Conservation (phyloP, 1,284 basidiomycete genomes). For the Ustilago trichophora region DNA sequence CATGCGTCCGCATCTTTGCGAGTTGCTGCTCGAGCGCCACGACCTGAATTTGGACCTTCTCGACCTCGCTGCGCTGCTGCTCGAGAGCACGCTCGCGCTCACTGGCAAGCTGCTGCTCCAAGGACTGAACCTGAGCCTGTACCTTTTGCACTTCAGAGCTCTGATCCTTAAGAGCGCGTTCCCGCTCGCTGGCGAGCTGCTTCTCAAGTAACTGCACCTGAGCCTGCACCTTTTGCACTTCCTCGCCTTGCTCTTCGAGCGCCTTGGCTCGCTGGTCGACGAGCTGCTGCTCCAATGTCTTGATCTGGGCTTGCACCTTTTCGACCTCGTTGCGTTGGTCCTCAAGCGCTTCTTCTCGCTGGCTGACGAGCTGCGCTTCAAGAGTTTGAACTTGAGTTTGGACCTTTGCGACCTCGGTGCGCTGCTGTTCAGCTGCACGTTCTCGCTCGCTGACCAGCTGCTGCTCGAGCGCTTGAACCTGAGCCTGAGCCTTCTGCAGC, state of each 20-base stretch:
- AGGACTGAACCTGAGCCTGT: conserved; percentile 9
- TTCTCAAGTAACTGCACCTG: conserved; percentile 6
- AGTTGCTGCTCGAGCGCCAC: conserved; percentile 8
- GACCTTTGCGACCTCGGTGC: too few species aligned
- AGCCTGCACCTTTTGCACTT: conserved; percentile 12
- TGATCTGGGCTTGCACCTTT: conserved; percentile 16
- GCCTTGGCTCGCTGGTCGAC: conserved; percentile 11
- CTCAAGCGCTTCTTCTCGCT: too few species aligned
- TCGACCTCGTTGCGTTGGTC: conserved; percentile 15
- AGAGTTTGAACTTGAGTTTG: too few species aligned
- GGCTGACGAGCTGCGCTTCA: too few species aligned
- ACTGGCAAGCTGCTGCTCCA: conserved; percentile 11
- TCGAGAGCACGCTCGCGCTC: conserved; percentile 6
- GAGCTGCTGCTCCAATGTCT: conserved; percentile 21
- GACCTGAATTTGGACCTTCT: conserved; percentile 7
- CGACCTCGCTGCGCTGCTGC: conserved; percentile 3
- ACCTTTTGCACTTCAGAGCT: conserved; percentile 12
- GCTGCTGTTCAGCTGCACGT: conserved; percentile 10
- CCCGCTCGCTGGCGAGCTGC: conserved; percentile 15
- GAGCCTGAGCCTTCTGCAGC: conserved; percentile 10
- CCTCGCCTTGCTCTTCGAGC: conserved; percentile 11
- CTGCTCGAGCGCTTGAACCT: conserved; percentile 8
- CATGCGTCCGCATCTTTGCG: conserved; percentile 5
- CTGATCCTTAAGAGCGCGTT: conserved; percentile 9
- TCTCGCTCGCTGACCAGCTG: conserved; percentile 27